phyloP scores from a whole-genome alignment of 495 filamentous ascomycete genomes.

The Annulohypoxylon nitens region DNA sequence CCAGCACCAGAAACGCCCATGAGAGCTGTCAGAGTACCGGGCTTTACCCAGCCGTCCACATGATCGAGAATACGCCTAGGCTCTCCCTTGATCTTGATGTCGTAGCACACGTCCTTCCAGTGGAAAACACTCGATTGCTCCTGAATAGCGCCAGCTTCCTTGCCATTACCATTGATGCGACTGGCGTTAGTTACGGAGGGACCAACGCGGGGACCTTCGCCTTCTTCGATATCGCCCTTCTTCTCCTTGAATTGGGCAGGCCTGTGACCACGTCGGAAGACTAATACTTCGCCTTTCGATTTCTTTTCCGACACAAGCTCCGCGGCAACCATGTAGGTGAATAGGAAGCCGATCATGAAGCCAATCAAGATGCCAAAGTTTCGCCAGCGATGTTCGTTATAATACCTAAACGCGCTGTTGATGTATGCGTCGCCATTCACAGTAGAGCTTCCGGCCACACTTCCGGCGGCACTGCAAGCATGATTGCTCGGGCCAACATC shows the following conservation, averaged over 20 bases:
- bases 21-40: constrained; percentile 88
- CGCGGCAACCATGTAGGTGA: constrained; percentile 75
- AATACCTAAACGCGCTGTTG: constrained; percentile 70
- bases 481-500: constrained; percentile 56
- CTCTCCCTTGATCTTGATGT: constrained; percentile 87
- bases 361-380: constrained; percentile 85
- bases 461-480: constrained; percentile 74
- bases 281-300: constrained; percentile 88
- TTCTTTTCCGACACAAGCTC: constrained; percentile 82
- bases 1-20: constrained; percentile 84
- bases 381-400: constrained; percentile 75
- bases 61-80: constrained; percentile 81
- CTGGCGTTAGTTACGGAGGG: constrained; percentile 57
- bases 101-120: constrained; percentile 88
- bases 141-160: constrained; percentile 62
- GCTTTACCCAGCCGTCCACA: constrained; percentile 92
- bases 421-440: constrained; percentile 79
- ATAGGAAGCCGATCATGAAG: constrained; percentile 77
- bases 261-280: constrained; percentile 84
- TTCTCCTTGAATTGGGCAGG: constrained; percentile 68
- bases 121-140: constrained; percentile 78
- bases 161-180: constrained; percentile 60
- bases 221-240: constrained; percentile 67
- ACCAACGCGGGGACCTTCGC: constrained; percentile 58
- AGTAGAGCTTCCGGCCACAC: constrained; percentile 65